These are phyloP conservation scores for Quercus suber DNA, from an alignment of 306 rosid genomes.

Conservation along the genomic window DNA sequence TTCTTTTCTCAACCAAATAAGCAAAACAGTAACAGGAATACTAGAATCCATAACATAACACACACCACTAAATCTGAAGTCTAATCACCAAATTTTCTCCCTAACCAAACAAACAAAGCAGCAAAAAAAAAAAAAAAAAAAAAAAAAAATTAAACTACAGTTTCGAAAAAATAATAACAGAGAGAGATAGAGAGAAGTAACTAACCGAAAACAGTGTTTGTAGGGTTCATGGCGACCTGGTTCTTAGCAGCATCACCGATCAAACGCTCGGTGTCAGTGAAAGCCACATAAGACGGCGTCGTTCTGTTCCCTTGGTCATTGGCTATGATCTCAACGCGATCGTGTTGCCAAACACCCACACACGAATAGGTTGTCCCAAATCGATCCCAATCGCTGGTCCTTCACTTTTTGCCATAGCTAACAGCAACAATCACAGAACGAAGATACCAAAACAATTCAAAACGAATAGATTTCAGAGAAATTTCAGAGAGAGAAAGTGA, in stretches of 20 bases:
- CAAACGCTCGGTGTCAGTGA: slow-evolving; percentile 50
- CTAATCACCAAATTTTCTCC: not conserved
- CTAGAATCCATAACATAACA: not conserved
- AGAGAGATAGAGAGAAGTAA: not conserved
- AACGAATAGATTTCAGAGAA: not conserved
- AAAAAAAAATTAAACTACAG: not conserved
- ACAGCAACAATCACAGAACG: not conserved
- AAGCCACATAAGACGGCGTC: slow-evolving; percentile 56
- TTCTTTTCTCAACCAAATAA: not conserved
- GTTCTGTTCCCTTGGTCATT: slow-evolving; percentile 57
- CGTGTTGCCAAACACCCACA: slow-evolving; percentile 55
- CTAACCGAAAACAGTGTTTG: slow-evolving; percentile 53
- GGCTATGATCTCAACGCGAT: slow-evolving; percentile 57
- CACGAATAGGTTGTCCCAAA: slow-evolving; percentile 47
- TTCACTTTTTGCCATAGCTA: slow-evolving; percentile 49
- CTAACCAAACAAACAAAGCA: not conserved
- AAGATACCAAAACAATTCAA: not conserved
- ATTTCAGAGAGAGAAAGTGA: too few relatives aligned
- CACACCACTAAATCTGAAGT: not conserved
- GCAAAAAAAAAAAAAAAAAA: too few relatives aligned
- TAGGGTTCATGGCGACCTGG: slow-evolving; percentile 57
- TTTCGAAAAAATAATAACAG: not conserved
- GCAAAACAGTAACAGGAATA: not conserved
- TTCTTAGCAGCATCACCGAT: slow-evolving; percentile 53
- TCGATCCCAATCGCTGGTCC: slow-evolving; percentile 60